These are phyloP conservation scores for Populus ilicifolia DNA, from an alignment of 345 rosid genomes.

Conservation along the genomic window DNA sequence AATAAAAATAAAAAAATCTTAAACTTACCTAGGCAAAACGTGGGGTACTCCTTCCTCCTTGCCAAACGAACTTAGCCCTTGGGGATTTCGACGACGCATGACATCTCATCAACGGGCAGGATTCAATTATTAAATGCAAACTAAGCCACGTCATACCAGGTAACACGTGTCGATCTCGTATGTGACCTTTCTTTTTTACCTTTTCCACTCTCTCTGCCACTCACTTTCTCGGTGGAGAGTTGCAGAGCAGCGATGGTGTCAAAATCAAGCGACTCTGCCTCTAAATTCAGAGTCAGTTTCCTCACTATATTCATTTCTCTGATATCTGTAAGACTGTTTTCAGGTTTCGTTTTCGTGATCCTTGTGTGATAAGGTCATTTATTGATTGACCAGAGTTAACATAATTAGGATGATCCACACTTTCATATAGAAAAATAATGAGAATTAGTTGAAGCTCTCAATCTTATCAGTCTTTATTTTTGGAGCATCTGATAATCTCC, in stretches of 20 bases:
- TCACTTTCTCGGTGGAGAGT: slow-evolving; percentile 4
- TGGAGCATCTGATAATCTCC: background rate
- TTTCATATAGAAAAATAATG: background rate
- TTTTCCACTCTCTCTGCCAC: background rate
- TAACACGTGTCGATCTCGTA: slow-evolving; percentile 19
- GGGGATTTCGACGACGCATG: background rate
- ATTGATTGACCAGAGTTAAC: background rate
- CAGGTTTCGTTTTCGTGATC: background rate
- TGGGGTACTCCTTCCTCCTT: too few species aligned
- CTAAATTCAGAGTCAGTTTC: slow-evolving; percentile 40
- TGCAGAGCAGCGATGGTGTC: slow-evolving; percentile 39
- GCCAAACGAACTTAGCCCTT: background rate
- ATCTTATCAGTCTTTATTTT: background rate
- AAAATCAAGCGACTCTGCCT: slow-evolving; percentile 37
- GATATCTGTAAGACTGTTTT: background rate
- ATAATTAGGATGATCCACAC: background rate
- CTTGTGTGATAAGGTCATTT: background rate
- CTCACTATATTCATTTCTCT: slow-evolving; percentile 1
- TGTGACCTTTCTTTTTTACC: background rate
- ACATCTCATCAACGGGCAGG: background rate
- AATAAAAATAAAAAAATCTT: too few species aligned
- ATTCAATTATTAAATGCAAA: background rate
- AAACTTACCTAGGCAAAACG: too few species aligned
- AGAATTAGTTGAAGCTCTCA: background rate
- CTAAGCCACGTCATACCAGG: slow-evolving; percentile 20